Conservation (phyloP, 2,329 filamentous ascomycete genomes). For the Aspergillus phoenicis region DNA sequence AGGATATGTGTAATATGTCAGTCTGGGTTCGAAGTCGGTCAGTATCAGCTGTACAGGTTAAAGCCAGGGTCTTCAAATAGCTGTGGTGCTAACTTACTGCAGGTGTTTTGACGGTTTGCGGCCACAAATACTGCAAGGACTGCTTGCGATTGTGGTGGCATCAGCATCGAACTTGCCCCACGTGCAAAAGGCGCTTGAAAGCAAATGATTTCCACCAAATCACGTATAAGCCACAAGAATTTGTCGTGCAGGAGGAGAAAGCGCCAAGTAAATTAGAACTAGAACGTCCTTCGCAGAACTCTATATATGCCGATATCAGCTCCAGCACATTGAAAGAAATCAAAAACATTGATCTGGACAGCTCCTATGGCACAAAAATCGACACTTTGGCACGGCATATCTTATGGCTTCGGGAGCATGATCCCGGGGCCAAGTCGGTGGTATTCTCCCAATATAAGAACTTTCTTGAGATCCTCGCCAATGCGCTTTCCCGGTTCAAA, state of each 20-base stretch:
- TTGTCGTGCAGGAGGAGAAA: constrained; percentile 65
- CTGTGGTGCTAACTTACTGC: constrained; percentile 7
- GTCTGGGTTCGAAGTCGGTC: constrained; percentile 72
- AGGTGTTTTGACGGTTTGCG: constrained; percentile 70
- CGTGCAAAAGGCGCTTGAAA: constrained; percentile 74
- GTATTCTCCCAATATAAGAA: constrained; percentile 91
- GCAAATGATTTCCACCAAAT: constrained; percentile 78
- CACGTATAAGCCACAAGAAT: constrained; percentile 73
- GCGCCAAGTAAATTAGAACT: constrained; percentile 32
- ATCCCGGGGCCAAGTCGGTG: constrained; percentile 86
- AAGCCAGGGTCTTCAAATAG: too few relatives aligned
- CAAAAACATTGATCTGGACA: constrained; percentile 73
- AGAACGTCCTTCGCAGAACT: constrained; percentile 39
- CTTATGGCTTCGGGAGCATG: constrained; percentile 78
- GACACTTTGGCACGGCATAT: constrained; percentile 81
- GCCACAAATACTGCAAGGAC: constrained; percentile 88
- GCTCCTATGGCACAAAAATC: constrained; percentile 85
- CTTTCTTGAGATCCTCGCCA: constrained; percentile 73
- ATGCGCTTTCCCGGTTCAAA: constrained; percentile 69
- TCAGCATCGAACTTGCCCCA: constrained; percentile 74
- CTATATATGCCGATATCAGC: constrained; percentile 78
- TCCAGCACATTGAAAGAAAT: constrained; percentile 74
- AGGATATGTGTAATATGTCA: constrained; percentile 87
- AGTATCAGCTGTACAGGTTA: constrained; percentile 37
- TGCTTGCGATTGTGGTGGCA: constrained; percentile 81